Conservation (phyloP, 495 filamentous ascomycete genomes). For the Penicillium longicatenatum region DNA sequence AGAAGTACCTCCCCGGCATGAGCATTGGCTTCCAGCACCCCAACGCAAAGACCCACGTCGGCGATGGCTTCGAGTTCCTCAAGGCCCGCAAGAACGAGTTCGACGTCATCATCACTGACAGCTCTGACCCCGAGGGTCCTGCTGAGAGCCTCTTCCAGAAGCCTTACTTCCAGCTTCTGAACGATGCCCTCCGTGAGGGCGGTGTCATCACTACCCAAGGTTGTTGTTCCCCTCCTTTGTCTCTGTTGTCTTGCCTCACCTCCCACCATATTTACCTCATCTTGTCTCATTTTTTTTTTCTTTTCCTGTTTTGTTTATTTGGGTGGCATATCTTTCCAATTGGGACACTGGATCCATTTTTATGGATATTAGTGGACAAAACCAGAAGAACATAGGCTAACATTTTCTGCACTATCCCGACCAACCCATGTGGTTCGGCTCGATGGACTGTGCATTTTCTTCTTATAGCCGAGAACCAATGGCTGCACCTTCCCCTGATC, state of each 20-base stretch:
- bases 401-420: slow-evolving; percentile 29
- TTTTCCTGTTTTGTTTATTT: neutral
- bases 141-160: slow-evolving; percentile 97
- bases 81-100: slow-evolving; percentile 91
- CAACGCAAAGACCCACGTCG: slow-evolving; percentile 86
- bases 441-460: slow-evolving; percentile 28
- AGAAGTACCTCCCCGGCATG: slow-evolving; percentile 98
- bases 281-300: neutral
- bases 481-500: slow-evolving; percentile 94
- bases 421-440: slow-evolving; percentile 44
- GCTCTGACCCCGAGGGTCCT: slow-evolving; percentile 93
- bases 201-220: slow-evolving; percentile 99
- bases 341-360: slow-evolving; percentile 3
- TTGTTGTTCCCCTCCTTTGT: slow-evolving; percentile 82
- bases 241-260: slow-evolving; percentile 7
- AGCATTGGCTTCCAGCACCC: slow-evolving; percentile 89
- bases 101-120: slow-evolving; percentile 99
- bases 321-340: neutral
- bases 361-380: neutral
- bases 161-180: slow-evolving; percentile 93
- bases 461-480: slow-evolving; percentile 91
- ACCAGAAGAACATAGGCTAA: slow-evolving; percentile 30
- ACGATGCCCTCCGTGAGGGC: slow-evolving; percentile 85
- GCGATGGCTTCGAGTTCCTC: slow-evolving; percentile 98
- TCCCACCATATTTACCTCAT: neutral